Conservation (phyloP, 1,284 basidiomycete species). For the Rhodotorula sp. region DNA sequence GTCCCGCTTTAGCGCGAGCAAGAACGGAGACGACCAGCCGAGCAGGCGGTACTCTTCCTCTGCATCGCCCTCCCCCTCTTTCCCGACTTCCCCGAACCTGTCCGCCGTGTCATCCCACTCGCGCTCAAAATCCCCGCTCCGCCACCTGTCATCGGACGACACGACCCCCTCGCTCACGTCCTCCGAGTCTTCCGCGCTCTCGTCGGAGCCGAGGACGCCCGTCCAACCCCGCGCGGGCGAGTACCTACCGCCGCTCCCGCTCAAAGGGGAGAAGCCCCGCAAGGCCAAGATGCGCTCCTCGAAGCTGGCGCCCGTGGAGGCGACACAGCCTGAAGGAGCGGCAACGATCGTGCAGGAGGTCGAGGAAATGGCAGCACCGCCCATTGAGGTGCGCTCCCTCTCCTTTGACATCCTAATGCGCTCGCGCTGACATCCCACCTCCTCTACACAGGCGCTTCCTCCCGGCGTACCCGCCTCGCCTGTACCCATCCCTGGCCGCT, state of each 20-base stretch:
- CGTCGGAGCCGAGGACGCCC: constrained; percentile 9
- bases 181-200: constrained; percentile 20
- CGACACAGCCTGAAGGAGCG: background rate
- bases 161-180: constrained; percentile 26
- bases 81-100: constrained; percentile 12
- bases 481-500: background rate
- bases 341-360: background rate
- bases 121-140: constrained; percentile 5
- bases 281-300: background rate
- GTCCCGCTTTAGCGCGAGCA: background rate
- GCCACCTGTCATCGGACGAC: constrained; percentile 5
- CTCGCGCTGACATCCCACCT: background rate
- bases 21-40: constrained; percentile 1
- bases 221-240: background rate
- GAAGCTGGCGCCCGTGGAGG: background rate
- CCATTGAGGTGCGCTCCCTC: background rate
- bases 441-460: background rate
- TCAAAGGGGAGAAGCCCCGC: constrained; percentile 8
- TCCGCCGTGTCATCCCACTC: constrained; percentile 3
- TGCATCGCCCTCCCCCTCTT: background rate
- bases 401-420: no score
- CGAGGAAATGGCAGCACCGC: background rate
- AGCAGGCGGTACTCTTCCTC: constrained; percentile 27
- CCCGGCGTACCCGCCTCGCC: background rate
- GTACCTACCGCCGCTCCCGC: background rate